Conservation (phyloP, 139 green algal species). For the Marvania coccoides region DNA sequence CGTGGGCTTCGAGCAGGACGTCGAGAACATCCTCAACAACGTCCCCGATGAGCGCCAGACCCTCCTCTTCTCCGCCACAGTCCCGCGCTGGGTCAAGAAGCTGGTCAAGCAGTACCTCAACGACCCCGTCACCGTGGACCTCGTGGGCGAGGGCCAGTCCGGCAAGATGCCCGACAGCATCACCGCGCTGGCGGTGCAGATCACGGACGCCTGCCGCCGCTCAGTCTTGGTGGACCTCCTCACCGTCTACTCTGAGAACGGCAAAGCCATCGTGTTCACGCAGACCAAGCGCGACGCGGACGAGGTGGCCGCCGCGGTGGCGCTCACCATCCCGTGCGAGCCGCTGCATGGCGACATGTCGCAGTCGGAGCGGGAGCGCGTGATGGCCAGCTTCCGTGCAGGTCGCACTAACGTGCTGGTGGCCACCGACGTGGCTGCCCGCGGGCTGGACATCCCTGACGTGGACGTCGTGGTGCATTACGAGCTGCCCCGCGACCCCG, state of each 20-base stretch:
- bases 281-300: slow-evolving; percentile 84
- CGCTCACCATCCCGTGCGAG: slow-evolving; percentile 29
- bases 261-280: slow-evolving; percentile 78
- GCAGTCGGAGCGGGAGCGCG: slow-evolving; percentile 42
- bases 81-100: slow-evolving; percentile 92
- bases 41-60: slow-evolving; percentile 79
- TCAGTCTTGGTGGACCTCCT: slow-evolving; percentile 82
- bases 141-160: slow-evolving; percentile 78
- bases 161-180: slow-evolving; percentile 74
- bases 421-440: slow-evolving; percentile 92
- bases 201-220: slow-evolving; percentile 22
- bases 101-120: slow-evolving; percentile 67
- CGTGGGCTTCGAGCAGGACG: slow-evolving; percentile 97
- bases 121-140: slow-evolving; percentile 82
- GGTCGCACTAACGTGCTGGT: slow-evolving; percentile 70
- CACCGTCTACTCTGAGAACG: slow-evolving; percentile 62
- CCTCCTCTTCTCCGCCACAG: slow-evolving; percentile 94
- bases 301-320: slow-evolving; percentile 57
- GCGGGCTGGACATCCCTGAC: slow-evolving; percentile 88
- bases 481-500: slow-evolving; percentile 38
- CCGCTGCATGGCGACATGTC: slow-evolving; percentile 66
- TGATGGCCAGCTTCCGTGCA: slow-evolving; percentile 78
- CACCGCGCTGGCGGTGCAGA: slow-evolving; percentile 35
- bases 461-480: slow-evolving; percentile 63
- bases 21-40: slow-evolving; percentile 84